Evolutionary conservation across 1,284 basidiomycete species (phyloP).

Genomic region (Ganoderma multipileum): DNA sequence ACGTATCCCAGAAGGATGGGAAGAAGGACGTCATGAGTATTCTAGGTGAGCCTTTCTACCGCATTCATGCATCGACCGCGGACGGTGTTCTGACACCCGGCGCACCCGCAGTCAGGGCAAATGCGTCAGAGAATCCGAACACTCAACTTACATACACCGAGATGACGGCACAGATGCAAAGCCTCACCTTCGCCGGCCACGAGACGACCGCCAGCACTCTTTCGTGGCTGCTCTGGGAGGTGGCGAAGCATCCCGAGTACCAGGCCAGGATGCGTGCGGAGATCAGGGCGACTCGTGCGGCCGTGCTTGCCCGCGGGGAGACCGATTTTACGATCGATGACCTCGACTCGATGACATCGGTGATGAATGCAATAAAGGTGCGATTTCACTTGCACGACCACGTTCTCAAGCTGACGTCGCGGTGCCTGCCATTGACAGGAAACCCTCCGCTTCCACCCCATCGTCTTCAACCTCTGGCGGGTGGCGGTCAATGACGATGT

Average conservation of each 20-base stretch:
- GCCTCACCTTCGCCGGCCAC: slow-evolving; percentile 40
- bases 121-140: slow-evolving; percentile 51
- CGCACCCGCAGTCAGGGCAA: slow-evolving; percentile 53
- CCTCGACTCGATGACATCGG: slow-evolving; percentile 38
- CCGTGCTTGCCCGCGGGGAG: slow-evolving; percentile 34
- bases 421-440: slow-evolving; percentile 41
- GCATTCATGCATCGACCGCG: too few species aligned
- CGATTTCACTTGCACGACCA: not conserved
- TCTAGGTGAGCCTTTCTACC: slow-evolving; percentile 39
- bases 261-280: slow-evolving; percentile 40
- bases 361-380: slow-evolving; percentile 27
- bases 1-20: slow-evolving; percentile 20
- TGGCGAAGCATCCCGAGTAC: slow-evolving; percentile 37
- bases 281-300: slow-evolving; percentile 33
- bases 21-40: slow-evolving; percentile 48
- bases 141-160: slow-evolving; percentile 54
- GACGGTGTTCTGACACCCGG: not conserved
- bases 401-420: not conserved
- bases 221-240: slow-evolving; percentile 40
- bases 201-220: slow-evolving; percentile 35
- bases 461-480: slow-evolving; percentile 41
- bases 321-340: slow-evolving; percentile 38
- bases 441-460: slow-evolving; percentile 47
- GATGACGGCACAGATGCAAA: slow-evolving; percentile 56
- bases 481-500: slow-evolving; percentile 43